Evolutionary conservation across 371 early-diverging fungal genomes (phyloP), one percentile per base, ranked within the genome.

Genomic region (Mucor racemosus): DNA sequence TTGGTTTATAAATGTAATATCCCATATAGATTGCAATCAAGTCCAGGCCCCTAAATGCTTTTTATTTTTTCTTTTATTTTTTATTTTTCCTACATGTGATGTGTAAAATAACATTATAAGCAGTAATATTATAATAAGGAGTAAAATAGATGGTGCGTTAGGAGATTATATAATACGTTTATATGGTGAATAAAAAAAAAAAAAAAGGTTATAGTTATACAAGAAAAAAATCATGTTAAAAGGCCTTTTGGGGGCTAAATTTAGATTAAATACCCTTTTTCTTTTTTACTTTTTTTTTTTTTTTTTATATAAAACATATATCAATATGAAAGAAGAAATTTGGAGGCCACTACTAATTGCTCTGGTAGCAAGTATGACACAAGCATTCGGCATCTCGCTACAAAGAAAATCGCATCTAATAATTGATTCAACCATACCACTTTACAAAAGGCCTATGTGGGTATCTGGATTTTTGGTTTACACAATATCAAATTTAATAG

Each of bases 301-400:
- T 38, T 38, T 38, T 11, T 38, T 38, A 7, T 38, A 9, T 38
- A 38, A 9, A 36, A 36, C 9, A 9, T 44, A 14, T 7, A 3
- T 55, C 35, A 34, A 59, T 4, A 66, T 60, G 60, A 21, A 39
- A 19, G 39, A 62, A 68, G 72, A 75, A 33, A 65, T 79, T n/a
- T 78, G 75, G 72, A 66, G 75, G 7, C 76, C 82, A 3, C 61
- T 82, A 7, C 10, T 67, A 1, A 67, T 82, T 64, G 76, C 82
- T 13, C 60, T 82, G 54, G 62, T 79, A 65, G 82, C 82, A 42
- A 82, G 80, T 60, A 73, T 79, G 75, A 79, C 80, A 19, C 92
- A 92, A 65, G 92, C 92, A 7, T 81, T 91, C 8, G 92, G 91
- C 8, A 80, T 92, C 62, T 89, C 92, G 1, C 69, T 92, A 44